Conservation (phyloP, 2,329 filamentous ascomycete species). For the Epichloe gansuensis region DNA sequence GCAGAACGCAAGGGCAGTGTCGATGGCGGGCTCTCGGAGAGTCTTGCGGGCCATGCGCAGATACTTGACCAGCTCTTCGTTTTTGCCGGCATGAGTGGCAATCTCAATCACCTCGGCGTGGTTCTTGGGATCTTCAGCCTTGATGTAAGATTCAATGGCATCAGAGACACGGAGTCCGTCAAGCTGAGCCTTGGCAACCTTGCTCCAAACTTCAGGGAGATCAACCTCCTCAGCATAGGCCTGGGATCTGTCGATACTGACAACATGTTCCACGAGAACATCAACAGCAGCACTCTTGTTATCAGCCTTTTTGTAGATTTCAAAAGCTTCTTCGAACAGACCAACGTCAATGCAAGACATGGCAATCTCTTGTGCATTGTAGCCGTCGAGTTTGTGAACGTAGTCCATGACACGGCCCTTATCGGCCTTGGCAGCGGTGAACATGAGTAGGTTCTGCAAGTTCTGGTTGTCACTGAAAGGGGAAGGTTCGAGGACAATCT, state of each 20-base stretch:
- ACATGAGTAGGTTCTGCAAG: constrained; percentile 88
- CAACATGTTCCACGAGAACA: constrained; percentile 89
- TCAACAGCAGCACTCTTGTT: constrained; percentile 79
- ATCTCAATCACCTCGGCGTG: constrained; percentile 94
- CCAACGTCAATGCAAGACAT: constrained; percentile 88
- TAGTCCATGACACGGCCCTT: constrained; percentile 93
- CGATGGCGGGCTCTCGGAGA: constrained; percentile 80
- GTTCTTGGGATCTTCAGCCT: constrained; percentile 83
- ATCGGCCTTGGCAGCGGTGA: constrained; percentile 93
- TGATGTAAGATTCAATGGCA: constrained; percentile 93
- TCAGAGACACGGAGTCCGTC: constrained; percentile 89
- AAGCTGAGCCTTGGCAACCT: constrained; percentile 93
- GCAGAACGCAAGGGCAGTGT: constrained; percentile 87
- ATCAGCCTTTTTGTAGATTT: constrained; percentile 96
- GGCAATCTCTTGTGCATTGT: constrained; percentile 86
- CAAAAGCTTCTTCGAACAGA: constrained; percentile 90
- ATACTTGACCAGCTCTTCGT: constrained; percentile 93
- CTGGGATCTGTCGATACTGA: constrained; percentile 94
- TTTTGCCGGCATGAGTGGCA: constrained; percentile 88
- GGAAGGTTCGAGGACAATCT: constrained; percentile 99
- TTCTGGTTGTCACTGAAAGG: constrained; percentile 96
- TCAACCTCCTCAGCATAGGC: constrained; percentile 93
- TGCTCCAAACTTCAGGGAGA: constrained; percentile 91
- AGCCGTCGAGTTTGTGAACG: constrained; percentile 80
- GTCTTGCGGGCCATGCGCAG: constrained; percentile 96